Evolutionary conservation across 192 early-diverging fungal genomes (phyloP).

Genomic region (Coemansia sp.): DNA sequence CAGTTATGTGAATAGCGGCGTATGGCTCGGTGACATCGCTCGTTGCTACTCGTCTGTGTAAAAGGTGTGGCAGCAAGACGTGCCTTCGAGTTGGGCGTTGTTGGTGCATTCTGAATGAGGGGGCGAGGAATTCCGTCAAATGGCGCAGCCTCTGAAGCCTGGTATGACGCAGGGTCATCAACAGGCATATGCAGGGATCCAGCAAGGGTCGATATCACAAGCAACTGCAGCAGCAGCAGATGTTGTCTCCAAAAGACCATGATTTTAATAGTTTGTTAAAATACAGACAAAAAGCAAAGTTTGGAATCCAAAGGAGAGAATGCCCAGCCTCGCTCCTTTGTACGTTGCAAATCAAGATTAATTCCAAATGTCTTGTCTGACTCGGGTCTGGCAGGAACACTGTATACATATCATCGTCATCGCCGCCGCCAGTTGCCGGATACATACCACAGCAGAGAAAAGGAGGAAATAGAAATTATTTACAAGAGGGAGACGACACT

Average conservation of each 20-base stretch:
- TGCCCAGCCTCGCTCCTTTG: neutral
- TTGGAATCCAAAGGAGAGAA: neutral
- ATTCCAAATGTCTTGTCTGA: neutral
- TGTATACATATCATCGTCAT: neutral
- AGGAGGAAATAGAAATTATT: neutral
- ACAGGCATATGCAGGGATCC: neutral
- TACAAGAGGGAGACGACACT: neutral
- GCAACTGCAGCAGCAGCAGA: constrained; percentile 13
- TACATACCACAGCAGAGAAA: too few relatives aligned
- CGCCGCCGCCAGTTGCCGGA: neutral
- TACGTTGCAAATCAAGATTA: neutral
- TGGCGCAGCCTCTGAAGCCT: neutral
- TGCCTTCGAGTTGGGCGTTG: neutral
- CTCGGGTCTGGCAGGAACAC: neutral
- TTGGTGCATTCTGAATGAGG: constrained; percentile 10
- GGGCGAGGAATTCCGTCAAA: neutral
- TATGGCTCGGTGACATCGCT: constrained; percentile 46
- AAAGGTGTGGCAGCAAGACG: neutral
- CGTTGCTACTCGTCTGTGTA: constrained; percentile 3
- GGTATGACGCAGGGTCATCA: neutral
- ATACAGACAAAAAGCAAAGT: neutral
- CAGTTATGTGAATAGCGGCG: constrained; percentile 61
- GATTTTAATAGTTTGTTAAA: neutral
- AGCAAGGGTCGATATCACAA: neutral
- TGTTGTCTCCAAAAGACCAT: neutral